Percentiles rank a stretch among this genome's conserved stretches.
These are phyloP conservation scores for Otatea glauca DNA, from an alignment of 176 grass and related monocot genomes.

Conservation along the genomic window DNA sequence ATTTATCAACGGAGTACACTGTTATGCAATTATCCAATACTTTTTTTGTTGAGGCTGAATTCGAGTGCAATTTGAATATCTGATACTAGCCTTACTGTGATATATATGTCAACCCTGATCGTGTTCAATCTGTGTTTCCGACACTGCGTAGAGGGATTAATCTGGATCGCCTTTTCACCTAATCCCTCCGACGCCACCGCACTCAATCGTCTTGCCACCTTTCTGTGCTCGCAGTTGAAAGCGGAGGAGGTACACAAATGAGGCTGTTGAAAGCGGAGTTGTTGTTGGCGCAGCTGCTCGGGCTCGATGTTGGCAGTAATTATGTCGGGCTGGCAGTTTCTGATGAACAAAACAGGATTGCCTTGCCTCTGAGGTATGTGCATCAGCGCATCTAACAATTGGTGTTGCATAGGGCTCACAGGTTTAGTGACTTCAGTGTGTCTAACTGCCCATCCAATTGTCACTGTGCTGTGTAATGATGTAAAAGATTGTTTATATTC, in stretches of 20 bases:
- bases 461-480: background rate
- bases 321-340: constrained; percentile 85
- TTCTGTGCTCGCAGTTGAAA: background rate
- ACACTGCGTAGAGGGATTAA: background rate
- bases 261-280: constrained; percentile 62
- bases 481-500: background rate
- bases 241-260: constrained; percentile 49
- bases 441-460: background rate
- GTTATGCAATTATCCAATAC: background rate
- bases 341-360: constrained; percentile 62
- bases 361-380: constrained; percentile 70
- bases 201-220: background rate
- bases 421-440: background rate
- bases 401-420: background rate
- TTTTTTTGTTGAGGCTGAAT: background rate
- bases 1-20: too few relatives aligned
- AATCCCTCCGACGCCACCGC: background rate
- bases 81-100: too few relatives aligned
- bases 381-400: background rate
- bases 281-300: constrained; percentile 68
- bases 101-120: background rate
- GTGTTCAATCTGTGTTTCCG: background rate
- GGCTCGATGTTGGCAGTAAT: constrained; percentile 85
- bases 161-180: background rate
- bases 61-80: background rate